Evolutionary conservation across 345 rosid genomes (phyloP).

Genomic region (Syzygium aqueum): DNA sequence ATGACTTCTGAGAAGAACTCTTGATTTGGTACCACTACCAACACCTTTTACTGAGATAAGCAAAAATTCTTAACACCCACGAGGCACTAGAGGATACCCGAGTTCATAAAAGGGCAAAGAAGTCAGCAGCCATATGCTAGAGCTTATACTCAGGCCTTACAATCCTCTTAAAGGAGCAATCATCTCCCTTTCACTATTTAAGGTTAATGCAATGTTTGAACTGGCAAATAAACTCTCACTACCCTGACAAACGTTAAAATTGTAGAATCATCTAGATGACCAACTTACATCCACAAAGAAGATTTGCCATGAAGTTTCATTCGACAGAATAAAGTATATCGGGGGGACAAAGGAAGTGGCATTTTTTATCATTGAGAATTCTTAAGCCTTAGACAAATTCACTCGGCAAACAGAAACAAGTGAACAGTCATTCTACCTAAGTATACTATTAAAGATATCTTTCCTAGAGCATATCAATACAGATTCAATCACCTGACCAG

Average conservation of each 20-base stretch:
- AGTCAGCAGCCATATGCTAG: not conserved
- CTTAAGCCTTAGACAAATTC: not conserved
- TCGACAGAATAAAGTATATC: not conserved
- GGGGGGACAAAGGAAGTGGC: not conserved
- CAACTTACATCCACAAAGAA: not conserved
- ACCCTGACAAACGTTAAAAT: not conserved
- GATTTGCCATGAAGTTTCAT: not conserved
- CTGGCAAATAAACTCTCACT: not conserved
- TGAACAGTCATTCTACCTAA: not conserved
- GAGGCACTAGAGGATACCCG: not conserved
- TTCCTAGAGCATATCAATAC: not conserved
- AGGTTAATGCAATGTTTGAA: not conserved
- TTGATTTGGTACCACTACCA: not conserved
- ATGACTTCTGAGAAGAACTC: not conserved
- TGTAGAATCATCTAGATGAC: not conserved
- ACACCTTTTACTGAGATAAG: not conserved
- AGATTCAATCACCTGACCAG: not conserved
- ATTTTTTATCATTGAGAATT: not conserved
- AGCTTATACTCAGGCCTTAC: not conserved
- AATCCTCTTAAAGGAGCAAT: not conserved
- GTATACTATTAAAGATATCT: not conserved
- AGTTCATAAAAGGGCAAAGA: not conserved
- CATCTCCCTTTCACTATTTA: not conserved
- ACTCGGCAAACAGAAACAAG: not conserved
- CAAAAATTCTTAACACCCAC: not conserved